Evolutionary conservation across 202 grass and related monocot genomes (phyloP), one percentile per base, ranked within the genome.

Genomic region (Digitaria exilis): DNA sequence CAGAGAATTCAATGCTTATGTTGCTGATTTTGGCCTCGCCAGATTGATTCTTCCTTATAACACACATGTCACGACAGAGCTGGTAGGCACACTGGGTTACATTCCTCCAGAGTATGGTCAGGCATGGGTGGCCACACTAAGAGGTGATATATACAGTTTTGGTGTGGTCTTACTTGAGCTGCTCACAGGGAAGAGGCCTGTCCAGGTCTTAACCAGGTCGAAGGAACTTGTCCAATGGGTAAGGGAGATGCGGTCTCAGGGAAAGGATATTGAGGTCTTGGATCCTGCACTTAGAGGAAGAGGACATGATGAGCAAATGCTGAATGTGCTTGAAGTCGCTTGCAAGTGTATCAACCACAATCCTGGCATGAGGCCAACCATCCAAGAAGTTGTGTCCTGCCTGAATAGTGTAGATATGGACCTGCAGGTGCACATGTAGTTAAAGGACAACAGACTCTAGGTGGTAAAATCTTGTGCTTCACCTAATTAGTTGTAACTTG

Each of bases 41-140:
- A 93, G 95, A 77, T 78, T 95, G 78, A 90, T 98, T 17, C 87
- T 87, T 74, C 92, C 95, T 67, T 91, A 86, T 57, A 63, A 91
- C 43, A 95, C 95, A 19, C 95, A 98, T 85, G 92, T 98, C 42
- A 91, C 95, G 15, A 98, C 95, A 41, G 95, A 98, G 59, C 69
- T 98, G 14, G 77, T 97, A 34, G 95, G 95, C 26, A 97, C 95
- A 17, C 77, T 97, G 42, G 95, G 95, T 13, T 97, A 97, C 71
- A 95, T 97, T 79, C 95, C 92, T 56, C 95, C 95, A 0, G 95
- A 97, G 84, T 97, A 98, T 11, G 84, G 88, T 15, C 95, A 91
- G 49, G 82, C 83, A 56, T 93, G 87, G 80, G 77, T 86, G 46
- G 92, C 95, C 26, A 95, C 90, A 2, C 84, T 95, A 52, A 89